Evolutionary conservation across 305 asterid species (phyloP).

Genomic region (Fraxinus platypoda): DNA sequence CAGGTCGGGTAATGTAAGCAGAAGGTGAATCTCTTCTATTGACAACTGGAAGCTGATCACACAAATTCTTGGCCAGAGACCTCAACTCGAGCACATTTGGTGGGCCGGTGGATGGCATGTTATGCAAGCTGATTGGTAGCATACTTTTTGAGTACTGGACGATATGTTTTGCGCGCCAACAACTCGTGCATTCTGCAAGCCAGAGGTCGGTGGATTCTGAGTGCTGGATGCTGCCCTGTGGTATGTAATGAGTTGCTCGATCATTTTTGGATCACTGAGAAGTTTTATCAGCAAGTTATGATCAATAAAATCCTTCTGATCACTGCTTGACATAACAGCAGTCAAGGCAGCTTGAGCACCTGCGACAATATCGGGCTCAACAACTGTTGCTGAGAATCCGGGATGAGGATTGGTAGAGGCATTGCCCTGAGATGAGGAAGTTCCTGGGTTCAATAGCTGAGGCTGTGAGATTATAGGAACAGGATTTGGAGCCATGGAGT

Average conservation of each 20-base stretch:
- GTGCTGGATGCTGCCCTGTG: conserved; percentile 35
- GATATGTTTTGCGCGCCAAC: conserved; percentile 14
- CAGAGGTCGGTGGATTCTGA: conserved; percentile 30
- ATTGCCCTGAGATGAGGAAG: conserved; percentile 26
- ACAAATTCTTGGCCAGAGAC: conserved; percentile 20
- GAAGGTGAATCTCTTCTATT: conserved; percentile 27
- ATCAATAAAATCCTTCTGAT: conserved; percentile 56
- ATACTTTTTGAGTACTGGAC: conserved; percentile 21
- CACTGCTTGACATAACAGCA: conserved; percentile 39
- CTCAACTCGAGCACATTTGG: conserved; percentile 27
- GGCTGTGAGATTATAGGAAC: conserved; percentile 25
- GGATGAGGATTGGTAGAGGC: conserved; percentile 15
- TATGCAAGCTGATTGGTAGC: conserved; percentile 17
- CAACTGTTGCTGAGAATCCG: conserved; percentile 20
- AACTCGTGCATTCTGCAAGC: conserved; percentile 9
- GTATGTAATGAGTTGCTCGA: conserved; percentile 57
- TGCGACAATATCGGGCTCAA: conserved; percentile 56
- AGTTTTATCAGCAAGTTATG: conserved; percentile 59
- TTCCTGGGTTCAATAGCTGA: conserved; percentile 27
- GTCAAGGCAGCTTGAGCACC: conserved; percentile 63
- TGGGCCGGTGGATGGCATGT: conserved; percentile 21
- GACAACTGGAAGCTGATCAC: conserved; percentile 16
- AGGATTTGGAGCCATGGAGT: conserved; percentile 18
- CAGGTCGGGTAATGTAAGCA: conserved; percentile 30
- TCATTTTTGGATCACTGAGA: conserved; percentile 66